A percentile compares a stretch with the other conserved stretches of the same genome.
Evolutionary conservation across 768 basidiomycete genomes (phyloP).

Genomic region (Pholiota molesta): DNA sequence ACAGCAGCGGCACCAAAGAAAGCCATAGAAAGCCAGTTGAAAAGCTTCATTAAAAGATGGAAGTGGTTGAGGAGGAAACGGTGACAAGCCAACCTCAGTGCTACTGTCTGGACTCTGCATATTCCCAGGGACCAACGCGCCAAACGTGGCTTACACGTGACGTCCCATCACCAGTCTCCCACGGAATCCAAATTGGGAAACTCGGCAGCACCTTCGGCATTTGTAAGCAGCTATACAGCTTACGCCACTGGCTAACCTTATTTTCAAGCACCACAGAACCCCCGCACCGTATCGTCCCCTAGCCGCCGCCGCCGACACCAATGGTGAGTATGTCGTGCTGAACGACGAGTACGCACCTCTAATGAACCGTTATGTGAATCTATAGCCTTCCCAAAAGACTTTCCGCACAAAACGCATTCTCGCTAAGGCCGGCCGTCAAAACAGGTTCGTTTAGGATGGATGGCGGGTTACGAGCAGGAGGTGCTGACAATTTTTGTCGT

Average conservation of each 20-base stretch:
- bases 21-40: constrained; percentile 49
- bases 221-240: constrained; percentile 37
- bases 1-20: constrained; percentile 50
- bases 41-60: constrained; percentile 49
- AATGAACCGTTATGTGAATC: constrained; percentile 12
- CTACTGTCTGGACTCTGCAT: too few species aligned
- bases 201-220: constrained; percentile 7
- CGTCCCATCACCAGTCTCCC: background rate
- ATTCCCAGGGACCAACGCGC: background rate
- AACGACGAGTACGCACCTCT: background rate
- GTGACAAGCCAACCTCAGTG: background rate
- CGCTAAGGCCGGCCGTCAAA: constrained; percentile 94
- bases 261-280: constrained; percentile 30
- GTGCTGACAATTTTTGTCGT: constrained; percentile 9
- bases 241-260: constrained; percentile 33
- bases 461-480: background rate
- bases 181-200: background rate
- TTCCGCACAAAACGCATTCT: constrained; percentile 97
- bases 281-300: constrained; percentile 28
- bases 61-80: constrained; percentile 2
- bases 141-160: background rate
- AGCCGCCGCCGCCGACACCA: constrained; percentile 40
- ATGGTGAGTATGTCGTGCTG: constrained; percentile 45
- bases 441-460: constrained; percentile 63
- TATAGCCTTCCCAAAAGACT: constrained; percentile 97